Conservation (phyloP, 805 yeast genomes). For the Jamesozyma rosinii region DNA sequence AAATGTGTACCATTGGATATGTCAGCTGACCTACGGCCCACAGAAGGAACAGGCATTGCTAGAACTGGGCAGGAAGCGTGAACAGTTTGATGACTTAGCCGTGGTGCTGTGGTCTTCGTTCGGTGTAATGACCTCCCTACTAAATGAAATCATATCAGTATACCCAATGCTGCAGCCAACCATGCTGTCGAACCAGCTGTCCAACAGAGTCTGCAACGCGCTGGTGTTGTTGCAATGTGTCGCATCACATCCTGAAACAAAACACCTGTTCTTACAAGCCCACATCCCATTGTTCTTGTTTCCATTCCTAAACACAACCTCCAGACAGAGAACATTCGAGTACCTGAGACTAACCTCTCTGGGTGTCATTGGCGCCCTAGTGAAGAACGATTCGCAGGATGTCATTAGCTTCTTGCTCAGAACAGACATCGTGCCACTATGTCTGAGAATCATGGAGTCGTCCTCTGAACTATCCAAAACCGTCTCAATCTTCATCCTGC, state of each 20-base stretch:
- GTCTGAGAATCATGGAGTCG: conserved; percentile 89
- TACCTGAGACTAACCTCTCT: conserved; percentile 84
- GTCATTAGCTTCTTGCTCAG: conserved; percentile 84
- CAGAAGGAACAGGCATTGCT: conserved; percentile 86
- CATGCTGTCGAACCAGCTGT: conserved; percentile 69
- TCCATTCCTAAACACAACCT: conserved; percentile 87
- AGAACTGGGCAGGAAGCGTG: conserved; percentile 89
- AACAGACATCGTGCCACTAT: conserved; percentile 94
- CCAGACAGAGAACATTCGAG: conserved; percentile 88
- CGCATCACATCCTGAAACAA: conserved; percentile 88
- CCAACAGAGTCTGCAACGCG: conserved; percentile 92
- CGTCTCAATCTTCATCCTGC: conserved; percentile 92
- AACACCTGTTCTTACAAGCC: conserved; percentile 75
- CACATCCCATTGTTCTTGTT: conserved; percentile 87
- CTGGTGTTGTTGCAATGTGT: conserved; percentile 91
- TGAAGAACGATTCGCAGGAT: conserved; percentile 90
- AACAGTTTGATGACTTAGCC: conserved; percentile 89
- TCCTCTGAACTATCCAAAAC: conserved; percentile 91
- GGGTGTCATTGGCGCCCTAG: conserved; percentile 95
- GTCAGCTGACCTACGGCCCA: conserved; percentile 81
- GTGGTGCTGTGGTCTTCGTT: conserved; percentile 89
- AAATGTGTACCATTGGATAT: conserved; percentile 81
- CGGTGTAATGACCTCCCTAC: conserved; percentile 87
- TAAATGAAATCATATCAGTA: conserved; percentile 83
- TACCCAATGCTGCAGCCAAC: conserved; percentile 88